phyloP scores from a whole-genome alignment of 2,329 filamentous ascomycete genomes.

The Trichophaea hybrida region DNA sequence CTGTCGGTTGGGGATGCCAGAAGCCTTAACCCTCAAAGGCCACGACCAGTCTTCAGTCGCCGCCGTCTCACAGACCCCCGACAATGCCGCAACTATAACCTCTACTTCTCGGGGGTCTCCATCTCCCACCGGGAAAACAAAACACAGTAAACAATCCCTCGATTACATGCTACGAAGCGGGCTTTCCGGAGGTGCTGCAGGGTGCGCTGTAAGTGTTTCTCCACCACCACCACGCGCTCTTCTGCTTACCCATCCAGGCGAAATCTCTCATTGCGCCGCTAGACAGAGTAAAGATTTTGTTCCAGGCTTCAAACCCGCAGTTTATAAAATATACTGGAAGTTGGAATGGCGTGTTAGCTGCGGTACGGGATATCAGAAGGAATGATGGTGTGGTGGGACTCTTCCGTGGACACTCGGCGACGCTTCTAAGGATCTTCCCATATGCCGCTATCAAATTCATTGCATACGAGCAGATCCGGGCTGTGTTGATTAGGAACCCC shows the following conservation, averaged over 20 bases:
- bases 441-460: conserved; percentile 98
- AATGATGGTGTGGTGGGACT: conserved; percentile 61
- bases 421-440: conserved; percentile 83
- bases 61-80: not conserved
- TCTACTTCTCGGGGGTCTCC: not conserved
- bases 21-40: not conserved
- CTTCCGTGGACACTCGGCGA: conserved; percentile 89
- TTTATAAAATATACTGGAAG: conserved; percentile 86
- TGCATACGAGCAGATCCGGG: conserved; percentile 89
- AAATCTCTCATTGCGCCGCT: conserved; percentile 93
- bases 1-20: conserved; percentile 4
- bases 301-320: conserved; percentile 86
- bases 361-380: conserved; percentile 69
- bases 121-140: not conserved
- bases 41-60: conserved; percentile 4
- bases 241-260: conserved; percentile 42
- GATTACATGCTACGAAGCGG: conserved; percentile 77
- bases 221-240: not conserved
- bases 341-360: conserved; percentile 69
- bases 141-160: conserved; percentile 29
- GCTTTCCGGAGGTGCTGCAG: conserved; percentile 75
- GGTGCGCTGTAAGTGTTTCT: conserved; percentile 61
- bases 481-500: conserved; percentile 54
- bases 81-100: not conserved
- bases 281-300: conserved; percentile 96